Percentiles rank a stretch among this genome's conserved stretches.
phyloP scores from a whole-genome alignment of 2,329 filamentous ascomycete genomes.

The Arachnopeziza araneosa region DNA sequence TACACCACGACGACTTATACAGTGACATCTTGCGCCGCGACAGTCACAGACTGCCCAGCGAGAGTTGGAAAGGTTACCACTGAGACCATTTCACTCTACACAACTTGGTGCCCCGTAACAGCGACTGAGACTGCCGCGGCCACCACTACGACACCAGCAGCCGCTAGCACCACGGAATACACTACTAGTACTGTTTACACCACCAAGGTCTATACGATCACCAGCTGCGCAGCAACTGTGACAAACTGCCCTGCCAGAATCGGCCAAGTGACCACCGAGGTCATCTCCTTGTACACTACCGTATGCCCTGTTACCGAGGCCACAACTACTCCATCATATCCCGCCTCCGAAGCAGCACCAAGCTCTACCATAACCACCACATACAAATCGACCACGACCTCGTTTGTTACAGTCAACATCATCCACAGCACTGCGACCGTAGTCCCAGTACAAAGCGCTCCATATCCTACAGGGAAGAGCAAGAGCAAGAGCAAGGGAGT shows the following conservation, averaged over 20 bases:
- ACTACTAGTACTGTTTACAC: conserved; percentile 44
- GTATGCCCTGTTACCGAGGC: conserved; percentile 19
- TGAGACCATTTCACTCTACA: conserved; percentile 34
- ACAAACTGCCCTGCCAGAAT: conserved; percentile 45
- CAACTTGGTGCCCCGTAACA: conserved; percentile 34
- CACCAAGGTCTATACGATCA: conserved; percentile 46
- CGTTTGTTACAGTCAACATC: background rate
- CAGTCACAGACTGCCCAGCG: conserved; percentile 47
- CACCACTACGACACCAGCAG: background rate
- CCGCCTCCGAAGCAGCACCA: background rate
- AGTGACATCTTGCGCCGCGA: conserved; percentile 43
- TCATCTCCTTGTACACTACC: conserved; percentile 40
- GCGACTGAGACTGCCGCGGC: conserved; percentile 23
- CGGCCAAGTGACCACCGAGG: conserved; percentile 36
- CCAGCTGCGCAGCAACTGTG: conserved; percentile 41
- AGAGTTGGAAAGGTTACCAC: conserved; percentile 27
- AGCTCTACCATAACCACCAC: background rate
- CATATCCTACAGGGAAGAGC: background rate
- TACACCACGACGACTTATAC: conserved; percentile 45
- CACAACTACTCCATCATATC: background rate
- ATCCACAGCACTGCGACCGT: background rate
- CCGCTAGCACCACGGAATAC: conserved; percentile 10
- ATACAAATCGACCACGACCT: background rate
- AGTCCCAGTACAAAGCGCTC: background rate
- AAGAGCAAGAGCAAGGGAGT: background rate